Evolutionary conservation across 805 yeast species (phyloP).

Genomic region (Pichia membranifaciens): DNA sequence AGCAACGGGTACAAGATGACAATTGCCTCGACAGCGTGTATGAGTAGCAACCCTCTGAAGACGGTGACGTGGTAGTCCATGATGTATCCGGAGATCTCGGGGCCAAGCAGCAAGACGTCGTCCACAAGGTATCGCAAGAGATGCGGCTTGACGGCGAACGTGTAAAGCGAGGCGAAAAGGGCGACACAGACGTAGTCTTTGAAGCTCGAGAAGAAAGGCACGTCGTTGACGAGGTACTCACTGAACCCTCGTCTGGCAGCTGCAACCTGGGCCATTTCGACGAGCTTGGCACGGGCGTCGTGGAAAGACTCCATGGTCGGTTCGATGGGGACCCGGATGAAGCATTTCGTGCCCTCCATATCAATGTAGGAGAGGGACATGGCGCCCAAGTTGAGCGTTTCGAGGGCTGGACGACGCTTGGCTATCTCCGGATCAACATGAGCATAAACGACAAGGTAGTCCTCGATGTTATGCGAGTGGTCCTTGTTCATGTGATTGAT

Average conservation of each 20-base stretch:
- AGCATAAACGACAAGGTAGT: conserved; percentile 61
- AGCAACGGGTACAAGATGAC: conserved; percentile 44
- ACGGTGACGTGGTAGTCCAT: conserved; percentile 11
- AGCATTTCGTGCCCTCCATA: conserved; percentile 29
- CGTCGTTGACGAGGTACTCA: conserved; percentile 29
- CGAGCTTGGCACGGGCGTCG: conserved; percentile 51
- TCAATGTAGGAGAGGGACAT: conserved; percentile 36
- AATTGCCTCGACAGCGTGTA: conserved; percentile 51
- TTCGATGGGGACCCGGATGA: conserved; percentile 37
- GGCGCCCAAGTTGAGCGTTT: conserved; percentile 39
- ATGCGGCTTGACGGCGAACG: conserved; percentile 12
- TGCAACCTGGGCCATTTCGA: conserved; percentile 69
- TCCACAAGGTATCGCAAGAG: conserved; percentile 4
- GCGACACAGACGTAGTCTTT: conserved; percentile 32
- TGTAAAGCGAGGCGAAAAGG: conserved; percentile 5
- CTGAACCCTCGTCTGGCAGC: conserved; percentile 60
- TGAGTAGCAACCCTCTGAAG: conserved; percentile 25
- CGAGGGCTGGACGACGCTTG: conserved; percentile 36
- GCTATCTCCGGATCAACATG: conserved; percentile 13
- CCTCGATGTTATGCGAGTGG: conserved; percentile 67
- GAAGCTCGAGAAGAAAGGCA: conserved; percentile 32
- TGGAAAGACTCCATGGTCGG: conserved; percentile 40
- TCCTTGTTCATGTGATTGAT: conserved; percentile 75
- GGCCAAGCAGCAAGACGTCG: conserved; percentile 9
- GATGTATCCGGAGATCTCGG: conserved; percentile 7